Evolutionary conservation across 345 rosid species (phyloP), one percentile per base, ranked within the genome.

Genomic region (Gossypioides kirkii): DNA sequence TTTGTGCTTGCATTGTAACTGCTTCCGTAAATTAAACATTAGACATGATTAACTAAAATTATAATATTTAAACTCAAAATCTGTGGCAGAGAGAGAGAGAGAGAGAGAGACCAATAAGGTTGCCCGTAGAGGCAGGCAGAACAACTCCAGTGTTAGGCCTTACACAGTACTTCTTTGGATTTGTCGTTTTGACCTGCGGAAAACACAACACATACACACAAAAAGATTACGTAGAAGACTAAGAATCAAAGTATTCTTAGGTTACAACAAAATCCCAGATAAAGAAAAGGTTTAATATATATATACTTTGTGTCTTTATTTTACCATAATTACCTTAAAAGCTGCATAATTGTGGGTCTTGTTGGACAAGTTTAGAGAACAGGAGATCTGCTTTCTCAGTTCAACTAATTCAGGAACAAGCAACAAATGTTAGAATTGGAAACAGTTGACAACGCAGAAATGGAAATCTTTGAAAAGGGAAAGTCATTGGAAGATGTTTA

Each of bases 1-100:
- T 91, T 76, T 93, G 98, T 10, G 96, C 95, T 89, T 93, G 98
- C 96, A 93, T 91, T 66, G 98, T 93, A 71, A 93, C 98, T 93
- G 71, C 10, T 20, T 20, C 55, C 18, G 18, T 71, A 38, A 8
- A 52, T 59, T 26, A 14, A 12, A 59, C 38, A 59, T 25, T 3
- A 67, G n/a, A 28, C 58, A 28, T 52, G 10, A 28, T 69, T 50
- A 69, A 32, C 43, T 11, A 69, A 36, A 74, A 17, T 1, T 17
- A 61, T 20, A 22, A 72, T 10, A 0, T n/a, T 38, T 73, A 73
- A 73, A 50, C 22, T 6, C 67, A 56, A 58, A 58, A 28, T 68
- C 47, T 28, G 26, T 47, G 47, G 5, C 62, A 58, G 58, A 64
- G 42, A 38, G 53, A 65, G 41, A 12, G 76, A n/a, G 14, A 49